Evolutionary conservation across 352 stramenopile genomes (phyloP), one percentile per base, ranked within the genome.

Genomic region (Phytophthora hibernalis): DNA sequence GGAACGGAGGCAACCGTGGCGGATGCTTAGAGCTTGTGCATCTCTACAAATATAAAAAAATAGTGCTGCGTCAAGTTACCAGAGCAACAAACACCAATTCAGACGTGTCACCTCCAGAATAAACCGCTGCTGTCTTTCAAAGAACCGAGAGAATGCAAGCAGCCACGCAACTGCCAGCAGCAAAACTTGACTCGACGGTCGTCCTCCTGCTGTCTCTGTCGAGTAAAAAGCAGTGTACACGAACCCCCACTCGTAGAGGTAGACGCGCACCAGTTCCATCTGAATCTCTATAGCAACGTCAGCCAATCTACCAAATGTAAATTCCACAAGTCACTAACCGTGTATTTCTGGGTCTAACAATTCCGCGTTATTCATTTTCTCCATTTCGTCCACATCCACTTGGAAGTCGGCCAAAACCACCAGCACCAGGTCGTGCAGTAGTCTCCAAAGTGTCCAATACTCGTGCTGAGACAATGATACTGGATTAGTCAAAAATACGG

Each of bases 221-320:
- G 42, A 50, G 44, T 87, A 93, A 50, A 93, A 87, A 0, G 58
- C 13, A 13, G 33, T 33, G 42, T 67, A 87, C 0, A 86, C 73
- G 52, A 91, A 93, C 2, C 83, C 81, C 83, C 83, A 91, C 11
- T 89, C 69, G 59, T 89, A 86, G 9, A 93, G 56, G 24, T 91
- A 90, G 63, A 80, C 80, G 12, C 72, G 72, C 42, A 77, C 72
- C 13, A 91, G 54, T 45, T 93, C 81, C 43, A 74, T 70, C 26
- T 68, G 76, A 22, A 72, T 37, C 3, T 52, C 74, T 80, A n/a
- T 9, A 21, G n/a, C 16, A 56, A 48, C 35, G 11, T 42, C 30
- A 45, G 40, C 37, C 20, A 5, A 31, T n/a, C n/a, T 13, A 24
- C 37, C 30, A 38, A n/a, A n/a, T n/a, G n/a, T n/a, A n/a, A n/a